Evolutionary conservation across 306 rosid species (phyloP).

Genomic region (Abrus precatorius): DNA sequence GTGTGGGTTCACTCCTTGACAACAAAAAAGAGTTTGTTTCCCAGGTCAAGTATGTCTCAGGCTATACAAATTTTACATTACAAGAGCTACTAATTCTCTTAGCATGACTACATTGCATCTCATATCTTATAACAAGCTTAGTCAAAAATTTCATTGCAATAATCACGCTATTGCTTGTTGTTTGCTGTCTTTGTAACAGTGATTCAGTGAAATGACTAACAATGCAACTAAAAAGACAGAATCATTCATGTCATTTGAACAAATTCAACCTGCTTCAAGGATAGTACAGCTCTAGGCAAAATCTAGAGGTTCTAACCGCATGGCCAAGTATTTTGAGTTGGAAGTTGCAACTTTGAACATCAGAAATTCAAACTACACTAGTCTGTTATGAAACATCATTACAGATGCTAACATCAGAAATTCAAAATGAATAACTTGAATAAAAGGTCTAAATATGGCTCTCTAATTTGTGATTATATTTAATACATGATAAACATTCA

Average conservation of each 20-base stretch:
- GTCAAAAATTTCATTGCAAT: background rate
- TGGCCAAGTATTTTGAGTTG: background rate
- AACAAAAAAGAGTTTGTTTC: background rate
- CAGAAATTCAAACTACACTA: slow-evolving; percentile 18
- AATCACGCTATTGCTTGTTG: background rate
- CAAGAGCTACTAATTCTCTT: background rate
- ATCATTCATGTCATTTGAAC: background rate
- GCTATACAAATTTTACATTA: background rate
- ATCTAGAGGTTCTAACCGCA: background rate
- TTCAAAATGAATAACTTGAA: background rate
- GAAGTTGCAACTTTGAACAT: background rate
- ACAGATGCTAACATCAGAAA: slow-evolving; percentile 9
- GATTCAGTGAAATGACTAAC: background rate
- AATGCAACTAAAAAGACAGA: slow-evolving; percentile 25
- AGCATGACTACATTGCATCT: slow-evolving; percentile 18
- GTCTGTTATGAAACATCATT: background rate
- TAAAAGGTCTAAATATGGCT: slow-evolving; percentile 10
- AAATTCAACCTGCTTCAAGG: background rate
- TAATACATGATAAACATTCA: background rate
- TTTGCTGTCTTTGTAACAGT: background rate
- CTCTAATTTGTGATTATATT: background rate
- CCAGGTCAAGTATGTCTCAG: background rate
- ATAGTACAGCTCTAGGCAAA: background rate
- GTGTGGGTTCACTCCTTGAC: background rate
- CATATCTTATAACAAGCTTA: background rate